A percentile compares a stretch with the other conserved stretches of the same genome.
phyloP scores from a whole-genome alignment of 495 filamentous ascomycete genomes.

The Penicillium mononematosum region DNA sequence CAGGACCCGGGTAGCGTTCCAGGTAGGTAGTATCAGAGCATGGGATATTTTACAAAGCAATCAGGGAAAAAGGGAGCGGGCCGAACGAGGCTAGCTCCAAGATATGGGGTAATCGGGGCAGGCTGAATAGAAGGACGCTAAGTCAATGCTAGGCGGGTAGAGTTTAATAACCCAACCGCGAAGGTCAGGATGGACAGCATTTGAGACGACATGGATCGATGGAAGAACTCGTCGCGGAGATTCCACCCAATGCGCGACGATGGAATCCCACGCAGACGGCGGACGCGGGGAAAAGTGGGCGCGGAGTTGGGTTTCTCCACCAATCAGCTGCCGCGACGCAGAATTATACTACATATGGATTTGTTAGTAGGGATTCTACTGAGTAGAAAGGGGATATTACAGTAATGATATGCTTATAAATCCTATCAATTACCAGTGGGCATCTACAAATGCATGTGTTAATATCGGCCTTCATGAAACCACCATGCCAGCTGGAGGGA shows the following conservation, averaged over 20 bases:
- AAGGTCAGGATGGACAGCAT: conserved; percentile 3
- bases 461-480: not conserved
- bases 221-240: conserved; percentile 12
- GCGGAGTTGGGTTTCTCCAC: conserved; percentile 39
- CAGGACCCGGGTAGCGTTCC: not conserved
- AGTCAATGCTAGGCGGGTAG: not conserved
- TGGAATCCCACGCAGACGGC: conserved; percentile 15
- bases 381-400: not conserved
- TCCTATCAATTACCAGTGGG: not conserved
- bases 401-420: not conserved
- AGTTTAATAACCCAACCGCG: not conserved
- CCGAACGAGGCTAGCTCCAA: not conserved
- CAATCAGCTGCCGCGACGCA: conserved; percentile 27
- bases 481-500: not conserved
- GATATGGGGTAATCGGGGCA: not conserved
- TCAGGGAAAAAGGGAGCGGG: not conserved
- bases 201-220: conserved; percentile 12
- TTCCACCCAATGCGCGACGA: conserved; percentile 9
- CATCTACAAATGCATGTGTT: not conserved
- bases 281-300: conserved; percentile 24
- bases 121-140: not conserved
- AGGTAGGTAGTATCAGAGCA: not conserved
- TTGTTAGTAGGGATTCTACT: not conserved
- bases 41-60: not conserved
- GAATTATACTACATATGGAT: not conserved